Percentiles rank a stretch among this genome's conserved stretches.
These are phyloP conservation scores for Fusarium torreyae DNA, from an alignment of 2,329 filamentous ascomycete genomes.

Conservation along the genomic window DNA sequence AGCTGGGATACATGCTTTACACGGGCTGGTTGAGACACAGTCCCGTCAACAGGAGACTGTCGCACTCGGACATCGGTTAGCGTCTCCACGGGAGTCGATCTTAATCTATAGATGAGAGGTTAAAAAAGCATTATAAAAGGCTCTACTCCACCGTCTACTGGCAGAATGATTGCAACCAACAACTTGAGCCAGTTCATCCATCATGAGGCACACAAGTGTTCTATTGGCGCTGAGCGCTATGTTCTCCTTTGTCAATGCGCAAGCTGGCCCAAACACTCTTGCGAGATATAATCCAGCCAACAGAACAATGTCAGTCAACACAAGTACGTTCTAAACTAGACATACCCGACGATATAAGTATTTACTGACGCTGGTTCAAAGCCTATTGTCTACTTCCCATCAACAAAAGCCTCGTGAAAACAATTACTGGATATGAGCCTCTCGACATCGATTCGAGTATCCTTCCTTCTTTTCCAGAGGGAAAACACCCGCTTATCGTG, in stretches of 20 bases:
- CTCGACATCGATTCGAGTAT: background rate
- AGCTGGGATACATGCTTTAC: too few species aligned
- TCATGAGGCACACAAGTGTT: conserved; percentile 1
- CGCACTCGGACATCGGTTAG: too few species aligned
- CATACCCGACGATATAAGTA: fast-evolving
- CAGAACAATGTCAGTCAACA: conserved; percentile 26
- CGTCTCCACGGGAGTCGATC: too few species aligned
- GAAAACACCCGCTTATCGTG: conserved; percentile 21
- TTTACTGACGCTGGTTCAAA: background rate
- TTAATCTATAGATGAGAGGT: too few species aligned
- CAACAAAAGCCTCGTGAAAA: conserved; percentile 8
- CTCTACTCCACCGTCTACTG: too few species aligned
- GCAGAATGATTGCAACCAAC: too few species aligned
- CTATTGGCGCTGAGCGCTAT: background rate
- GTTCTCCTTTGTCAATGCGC: background rate
- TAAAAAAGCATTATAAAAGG: background rate
- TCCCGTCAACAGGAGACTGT: too few species aligned
- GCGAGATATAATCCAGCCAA: conserved; percentile 31
- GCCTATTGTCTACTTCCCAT: conserved; percentile 26
- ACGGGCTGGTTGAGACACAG: too few species aligned
- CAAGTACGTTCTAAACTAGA: conserved; percentile 2
- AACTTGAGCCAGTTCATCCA: background rate
- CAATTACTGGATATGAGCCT: conserved; percentile 18
- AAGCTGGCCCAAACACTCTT: conserved; percentile 21
- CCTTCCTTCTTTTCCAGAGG: conserved; percentile 21